Evolutionary conservation across 2,329 filamentous ascomycete species (phyloP), one percentile per base, ranked within the genome.

Genomic region (Zymoseptoria brevis): DNA sequence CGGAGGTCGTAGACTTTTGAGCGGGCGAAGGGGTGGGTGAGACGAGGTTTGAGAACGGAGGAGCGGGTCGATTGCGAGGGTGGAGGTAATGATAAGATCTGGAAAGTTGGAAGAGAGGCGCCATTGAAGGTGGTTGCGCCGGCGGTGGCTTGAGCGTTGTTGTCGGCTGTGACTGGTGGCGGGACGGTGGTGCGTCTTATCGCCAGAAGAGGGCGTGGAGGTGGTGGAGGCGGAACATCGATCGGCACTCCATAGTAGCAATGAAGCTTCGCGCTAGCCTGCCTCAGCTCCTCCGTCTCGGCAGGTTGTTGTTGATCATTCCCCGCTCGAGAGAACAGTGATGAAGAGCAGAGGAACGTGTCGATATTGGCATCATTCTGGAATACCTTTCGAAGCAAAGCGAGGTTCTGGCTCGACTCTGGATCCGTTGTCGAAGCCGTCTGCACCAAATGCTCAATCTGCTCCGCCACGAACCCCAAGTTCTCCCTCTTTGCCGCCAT

Each of bases 1-100:
- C 88, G 79, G 53, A 92, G 73, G 68, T 92, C 88, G 64, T 92
- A 93, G 2, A 92, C 87, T 62, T 83, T 82, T 52, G 84, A 82
- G 57, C 84, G 81, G 1, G 89, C 88, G 64, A 82, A 68, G 84
- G 85, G 29, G 73, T 75, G 45, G 66, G 67, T 71, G 8, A 64
- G 54, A 4, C 58, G 57, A 24, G 52, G 48, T 48, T 50, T 50
- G 41, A 45, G 35, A 4, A 45, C 35, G 13, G 35, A n/a, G 3
- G 35, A 45, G 57, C 24, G 53, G 49, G 54, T 57, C 61, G 22
- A 22, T 6, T 19, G 41, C 21, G 62, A 58, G 8, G 62, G 68
- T 6, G 71, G 62, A 26, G 62, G 58, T 2, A 67, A 55, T 8
- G 62, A 60, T 56, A 66, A 64, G 26, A 64, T 64, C 19, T 51